Base-by-base conservation (phyloP, 768 basidiomycete species). In the Pholiota conissans region DNA sequence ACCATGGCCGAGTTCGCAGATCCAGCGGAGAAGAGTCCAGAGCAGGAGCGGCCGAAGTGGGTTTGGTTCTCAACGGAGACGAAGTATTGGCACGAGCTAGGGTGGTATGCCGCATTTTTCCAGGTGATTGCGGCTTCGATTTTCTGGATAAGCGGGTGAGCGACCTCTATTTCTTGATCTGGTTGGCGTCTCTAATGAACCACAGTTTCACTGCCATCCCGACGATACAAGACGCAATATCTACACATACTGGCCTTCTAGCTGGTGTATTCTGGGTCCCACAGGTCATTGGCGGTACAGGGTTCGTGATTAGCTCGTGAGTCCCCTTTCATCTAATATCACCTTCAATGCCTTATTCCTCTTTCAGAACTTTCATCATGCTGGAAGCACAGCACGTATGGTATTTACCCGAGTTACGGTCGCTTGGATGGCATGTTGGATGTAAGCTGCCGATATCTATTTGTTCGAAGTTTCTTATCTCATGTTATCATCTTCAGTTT, bases 211-310 rank as follows among this genome's bases (percentile, higher is more conserved):
- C 76, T 16, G 70, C 71, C 3, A 69, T 78, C 34, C 76, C 76
- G 7, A 42, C 63, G 3, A 75, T 79, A 9, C 74, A 76, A 52
- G 52, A 35, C 16, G 59, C 70, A 2, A 71, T 78, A 18, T 50
- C 58, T 57, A 28, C 65, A 0, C 64, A 67, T 28, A 68, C 66
- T 7, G 69, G 63, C 6, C 55, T 77, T 2, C 57, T 74, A 14
- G 78, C 83, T 58, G 79, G 83, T 10, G 76, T 83, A 29, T 86
- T 74, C 66, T 86, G 84, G 84, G 76, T 80, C 0, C 86, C 86
- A 0, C 85, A 86, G 61, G 84, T 87, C 9, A 64, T 86, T 18
- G 86, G 86, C 35, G 85, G 85, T 0, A 69, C 68, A 1, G 85
- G 86, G 1, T 87, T 85, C 65, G 77, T 85, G 51, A 74, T 84